These are phyloP conservation scores for Aspergillus wentii DNA, from an alignment of 495 filamentous ascomycete genomes.

Conservation along the genomic window DNA sequence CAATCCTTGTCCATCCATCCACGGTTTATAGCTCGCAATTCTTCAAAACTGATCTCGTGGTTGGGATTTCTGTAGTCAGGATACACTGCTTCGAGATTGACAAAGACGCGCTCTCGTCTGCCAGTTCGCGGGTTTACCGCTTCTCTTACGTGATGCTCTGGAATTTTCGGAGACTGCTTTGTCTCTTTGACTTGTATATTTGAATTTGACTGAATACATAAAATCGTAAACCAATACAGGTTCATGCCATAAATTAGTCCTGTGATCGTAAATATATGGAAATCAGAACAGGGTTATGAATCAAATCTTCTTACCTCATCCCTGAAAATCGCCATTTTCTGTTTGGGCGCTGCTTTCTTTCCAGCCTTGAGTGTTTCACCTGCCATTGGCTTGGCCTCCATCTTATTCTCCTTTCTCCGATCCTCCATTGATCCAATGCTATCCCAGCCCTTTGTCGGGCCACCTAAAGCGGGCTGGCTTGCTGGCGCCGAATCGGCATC, in stretches of 20 bases:
- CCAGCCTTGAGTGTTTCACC: conserved; percentile 87
- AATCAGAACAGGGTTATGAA: conserved; percentile 29
- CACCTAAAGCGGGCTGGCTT: conserved; percentile 39
- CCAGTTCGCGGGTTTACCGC: conserved; percentile 73
- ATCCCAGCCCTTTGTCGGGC: conserved; percentile 74
- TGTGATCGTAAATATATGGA: conserved; percentile 85
- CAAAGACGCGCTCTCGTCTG: conserved; percentile 77
- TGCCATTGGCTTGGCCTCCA: conserved; percentile 85
- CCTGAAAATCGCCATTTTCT: conserved; percentile 91
- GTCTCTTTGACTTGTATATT: conserved; percentile 35
- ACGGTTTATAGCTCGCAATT: conserved; percentile 72
- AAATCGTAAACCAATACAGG: conserved; percentile 51
- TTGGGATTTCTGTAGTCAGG: conserved; percentile 63
- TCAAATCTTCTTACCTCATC: conserved; percentile 75
- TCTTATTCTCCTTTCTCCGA: conserved; percentile 86
- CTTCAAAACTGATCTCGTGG: conserved; percentile 82
- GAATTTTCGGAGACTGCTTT: conserved; percentile 28
- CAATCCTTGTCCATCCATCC: conserved; percentile 76
- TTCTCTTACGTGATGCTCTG: conserved; percentile 59
- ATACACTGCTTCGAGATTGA: conserved; percentile 80
- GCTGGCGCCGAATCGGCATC: conserved; percentile 50
- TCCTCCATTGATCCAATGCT: conserved; percentile 81
- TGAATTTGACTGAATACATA: conserved; percentile 57
- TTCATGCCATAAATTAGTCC: conserved; percentile 84
- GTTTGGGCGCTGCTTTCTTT: conserved; percentile 65